Evolutionary conservation across 805 yeast genomes (phyloP).

Genomic region (Vanderwaltozyma yarrowii): DNA sequence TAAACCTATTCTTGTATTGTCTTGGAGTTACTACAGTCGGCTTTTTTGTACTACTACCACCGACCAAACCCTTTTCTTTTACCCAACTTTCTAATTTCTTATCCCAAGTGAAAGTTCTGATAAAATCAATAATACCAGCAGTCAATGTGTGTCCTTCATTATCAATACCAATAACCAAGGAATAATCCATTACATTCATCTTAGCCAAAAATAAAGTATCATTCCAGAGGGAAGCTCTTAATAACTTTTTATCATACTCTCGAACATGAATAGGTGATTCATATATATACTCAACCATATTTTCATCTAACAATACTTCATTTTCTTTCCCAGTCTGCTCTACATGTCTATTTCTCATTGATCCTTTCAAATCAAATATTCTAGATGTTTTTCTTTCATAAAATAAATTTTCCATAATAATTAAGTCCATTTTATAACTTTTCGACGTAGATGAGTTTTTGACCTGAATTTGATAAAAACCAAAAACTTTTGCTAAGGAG

Average conservation of each 20-base stretch:
- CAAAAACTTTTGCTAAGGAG: conserved; percentile 87
- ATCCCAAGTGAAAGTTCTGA: conserved; percentile 97
- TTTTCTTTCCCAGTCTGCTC: conserved; percentile 92
- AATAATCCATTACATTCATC: conserved; percentile 98
- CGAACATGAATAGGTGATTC: conserved; percentile 92
- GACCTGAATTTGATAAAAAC: conserved; percentile 88
- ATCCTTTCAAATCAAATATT: conserved; percentile 92
- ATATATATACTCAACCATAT: conserved; percentile 95
- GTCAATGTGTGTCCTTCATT: conserved; percentile 54
- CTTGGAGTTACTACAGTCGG: conserved; percentile 97
- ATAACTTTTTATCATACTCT: conserved; percentile 77
- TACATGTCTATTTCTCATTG: conserved; percentile 95
- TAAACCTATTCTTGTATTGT: conserved; percentile 85
- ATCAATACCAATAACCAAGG: conserved; percentile 89
- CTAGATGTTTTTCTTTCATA: conserved; percentile 72
- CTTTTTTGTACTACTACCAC: conserved; percentile 74
- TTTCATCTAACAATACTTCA: conserved; percentile 90
- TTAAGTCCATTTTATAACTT: conserved; percentile 74
- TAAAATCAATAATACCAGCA: conserved; percentile 90
- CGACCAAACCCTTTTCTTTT: conserved; percentile 85
- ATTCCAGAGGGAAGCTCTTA: conserved; percentile 87
- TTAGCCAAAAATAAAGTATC: conserved; percentile 90
- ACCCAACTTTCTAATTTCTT: conserved; percentile 98
- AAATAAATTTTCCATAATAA: conserved; percentile 93
- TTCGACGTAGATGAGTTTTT: conserved; percentile 59